A percentile compares a stretch with the other conserved stretches of the same genome.
Conservation (phyloP, 139 green algal species). For the Cymbomonas tetramitiformis region DNA sequence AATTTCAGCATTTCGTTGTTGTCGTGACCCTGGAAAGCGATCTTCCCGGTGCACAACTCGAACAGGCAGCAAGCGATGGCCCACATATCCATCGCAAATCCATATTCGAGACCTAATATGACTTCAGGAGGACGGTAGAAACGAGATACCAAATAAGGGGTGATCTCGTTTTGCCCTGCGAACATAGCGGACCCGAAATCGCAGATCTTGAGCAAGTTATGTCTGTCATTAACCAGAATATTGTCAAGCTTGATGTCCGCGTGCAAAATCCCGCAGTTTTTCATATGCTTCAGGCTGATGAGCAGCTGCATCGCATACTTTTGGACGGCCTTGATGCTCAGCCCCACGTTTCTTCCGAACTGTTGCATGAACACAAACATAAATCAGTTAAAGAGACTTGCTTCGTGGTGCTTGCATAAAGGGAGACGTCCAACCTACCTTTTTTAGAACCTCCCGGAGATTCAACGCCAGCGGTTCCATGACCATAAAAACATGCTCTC, state of each 20-base stretch:
- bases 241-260: constrained; percentile 99
- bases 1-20: constrained; percentile 98
- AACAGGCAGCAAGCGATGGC: constrained; percentile 82
- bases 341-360: constrained; percentile 83
- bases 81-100: constrained; percentile 90
- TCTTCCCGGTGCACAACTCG: constrained; percentile 90
- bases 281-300: constrained; percentile 74
- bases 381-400: constrained; percentile 71
- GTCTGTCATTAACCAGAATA: constrained; percentile 77
- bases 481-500: constrained; percentile 82
- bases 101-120: constrained; percentile 85
- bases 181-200: constrained; percentile 92
- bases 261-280: constrained; percentile 74
- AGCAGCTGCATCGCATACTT: constrained; percentile 84
- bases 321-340: constrained; percentile 77
- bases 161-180: constrained; percentile 83
- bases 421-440: no score
- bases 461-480: constrained; percentile 38
- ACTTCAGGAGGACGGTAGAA: constrained; percentile 94
- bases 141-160: constrained; percentile 85
- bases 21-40: constrained; percentile 78
- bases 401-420: no score
- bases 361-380: no score
- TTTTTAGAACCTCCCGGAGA: constrained; percentile 28
- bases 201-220: constrained; percentile 67